A percentile compares a stretch with the other conserved stretches of the same genome.
Evolutionary conservation across 306 rosid genomes (phyloP).

Genomic region (Pyrus betulifolia): DNA sequence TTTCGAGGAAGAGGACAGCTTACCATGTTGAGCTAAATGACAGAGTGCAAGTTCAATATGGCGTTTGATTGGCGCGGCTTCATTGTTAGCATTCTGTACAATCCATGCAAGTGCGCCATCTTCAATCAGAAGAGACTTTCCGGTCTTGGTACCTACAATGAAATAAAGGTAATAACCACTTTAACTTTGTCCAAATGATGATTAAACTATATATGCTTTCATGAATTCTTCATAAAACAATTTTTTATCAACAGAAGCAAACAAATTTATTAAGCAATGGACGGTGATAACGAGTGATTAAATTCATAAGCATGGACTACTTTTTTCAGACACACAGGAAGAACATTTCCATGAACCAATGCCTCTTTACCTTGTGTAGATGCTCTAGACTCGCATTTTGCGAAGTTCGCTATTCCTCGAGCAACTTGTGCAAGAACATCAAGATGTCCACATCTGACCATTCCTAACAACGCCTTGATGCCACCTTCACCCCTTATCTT

Average conservation of each 20-base stretch:
- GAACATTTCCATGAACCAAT: background rate
- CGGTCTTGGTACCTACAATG: conserved; percentile 58
- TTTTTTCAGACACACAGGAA: background rate
- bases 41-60: conserved; percentile 96
- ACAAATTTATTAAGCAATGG: conserved; percentile 2
- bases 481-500: conserved; percentile 85
- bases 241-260: background rate
- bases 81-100: conserved; percentile 88
- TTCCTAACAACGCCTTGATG: conserved; percentile 81
- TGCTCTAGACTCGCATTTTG: conserved; percentile 92
- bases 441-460: conserved; percentile 93
- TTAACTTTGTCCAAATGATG: background rate
- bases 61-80: conserved; percentile 82
- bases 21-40: conserved; percentile 96
- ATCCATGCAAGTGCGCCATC: conserved; percentile 98
- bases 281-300: background rate
- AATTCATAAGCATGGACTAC: background rate
- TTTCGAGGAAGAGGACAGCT: background rate
- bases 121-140: conserved; percentile 82
- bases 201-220: background rate
- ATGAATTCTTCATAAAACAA: background rate
- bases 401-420: conserved; percentile 94
- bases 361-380: conserved; percentile 68
- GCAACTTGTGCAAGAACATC: conserved; percentile 99
- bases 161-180: background rate